These are phyloP conservation scores for Annulohypoxylon moriforme DNA, from an alignment of 495 filamentous ascomycete genomes.

Conservation along the genomic window DNA sequence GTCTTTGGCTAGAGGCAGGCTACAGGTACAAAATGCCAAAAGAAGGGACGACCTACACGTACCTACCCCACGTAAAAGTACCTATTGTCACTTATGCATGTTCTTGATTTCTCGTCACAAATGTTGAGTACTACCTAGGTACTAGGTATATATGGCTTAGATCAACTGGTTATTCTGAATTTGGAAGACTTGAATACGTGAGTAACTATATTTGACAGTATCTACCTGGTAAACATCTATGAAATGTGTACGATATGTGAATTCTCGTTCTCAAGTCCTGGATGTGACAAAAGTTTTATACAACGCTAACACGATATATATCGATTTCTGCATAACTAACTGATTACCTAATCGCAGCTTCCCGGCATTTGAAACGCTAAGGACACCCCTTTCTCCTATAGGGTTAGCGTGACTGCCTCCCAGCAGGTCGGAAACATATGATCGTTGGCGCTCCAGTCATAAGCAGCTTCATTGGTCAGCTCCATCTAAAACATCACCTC, in stretches of 20 bases:
- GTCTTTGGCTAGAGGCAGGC: conserved; percentile 1
- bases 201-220: no score
- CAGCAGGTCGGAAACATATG: not conserved
- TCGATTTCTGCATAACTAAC: not conserved
- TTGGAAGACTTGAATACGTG: no score
- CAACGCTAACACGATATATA: no score
- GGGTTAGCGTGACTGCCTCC: not conserved
- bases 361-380: not conserved
- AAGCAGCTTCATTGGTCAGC: conserved; percentile 27
- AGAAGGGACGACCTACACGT: not conserved
- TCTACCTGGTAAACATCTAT: not conserved
- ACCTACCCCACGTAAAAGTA: not conserved
- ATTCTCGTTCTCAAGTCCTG: no score
- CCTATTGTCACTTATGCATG: not conserved
- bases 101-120: not conserved
- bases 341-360: not conserved
- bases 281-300: not conserved
- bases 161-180: not conserved
- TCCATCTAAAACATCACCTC: conserved; percentile 28
- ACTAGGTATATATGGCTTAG: not conserved
- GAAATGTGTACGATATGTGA: no score
- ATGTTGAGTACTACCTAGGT: not conserved
- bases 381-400: not conserved
- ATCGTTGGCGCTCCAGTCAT: not conserved
- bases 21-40: not conserved